Evolutionary conservation across 495 filamentous ascomycete genomes (phyloP).

Genomic region (Aspergillus avenaceus): DNA sequence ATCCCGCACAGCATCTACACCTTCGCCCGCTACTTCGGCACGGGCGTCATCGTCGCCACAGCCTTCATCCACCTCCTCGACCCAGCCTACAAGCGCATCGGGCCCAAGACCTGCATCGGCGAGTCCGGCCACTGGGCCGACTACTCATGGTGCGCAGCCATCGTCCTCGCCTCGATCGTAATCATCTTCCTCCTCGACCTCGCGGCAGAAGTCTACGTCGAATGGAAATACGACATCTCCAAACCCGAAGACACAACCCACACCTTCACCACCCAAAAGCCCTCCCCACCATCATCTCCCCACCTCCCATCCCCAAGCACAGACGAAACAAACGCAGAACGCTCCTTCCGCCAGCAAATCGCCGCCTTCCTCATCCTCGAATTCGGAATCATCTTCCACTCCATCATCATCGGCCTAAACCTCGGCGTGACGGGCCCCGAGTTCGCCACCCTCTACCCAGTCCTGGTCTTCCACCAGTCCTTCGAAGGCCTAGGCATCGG

Average conservation of each 20-base stretch:
- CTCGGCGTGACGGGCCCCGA: slow-evolving; percentile 59
- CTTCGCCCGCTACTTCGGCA: slow-evolving; percentile 66
- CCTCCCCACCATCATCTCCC: background rate
- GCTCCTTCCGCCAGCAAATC: slow-evolving; percentile 28
- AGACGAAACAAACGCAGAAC: slow-evolving; percentile 2
- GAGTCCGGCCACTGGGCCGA: slow-evolving; percentile 43
- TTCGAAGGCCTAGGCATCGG: slow-evolving; percentile 26
- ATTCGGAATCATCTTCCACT: slow-evolving; percentile 69
- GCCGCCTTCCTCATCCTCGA: slow-evolving; percentile 50
- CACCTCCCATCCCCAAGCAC: background rate
- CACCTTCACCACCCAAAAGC: slow-evolving; percentile 11
- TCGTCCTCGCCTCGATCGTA: slow-evolving; percentile 26
- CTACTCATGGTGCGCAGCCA: slow-evolving; percentile 37
- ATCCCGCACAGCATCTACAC: slow-evolving; percentile 64
- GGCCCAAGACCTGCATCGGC: slow-evolving; percentile 49
- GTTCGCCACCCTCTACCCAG: slow-evolving; percentile 60
- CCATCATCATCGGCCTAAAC: slow-evolving; percentile 66
- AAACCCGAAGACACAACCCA: slow-evolving; percentile 22
- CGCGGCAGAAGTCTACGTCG: slow-evolving; percentile 45
- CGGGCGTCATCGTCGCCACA: slow-evolving; percentile 66
- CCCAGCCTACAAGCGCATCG: slow-evolving; percentile 48
- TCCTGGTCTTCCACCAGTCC: slow-evolving; percentile 52
- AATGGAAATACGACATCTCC: slow-evolving; percentile 41
- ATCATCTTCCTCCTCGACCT: slow-evolving; percentile 37
- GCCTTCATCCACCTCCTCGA: slow-evolving; percentile 57